Evolutionary conservation across 495 filamentous ascomycete genomes (phyloP).

Genomic region (Peziza echinospora): DNA sequence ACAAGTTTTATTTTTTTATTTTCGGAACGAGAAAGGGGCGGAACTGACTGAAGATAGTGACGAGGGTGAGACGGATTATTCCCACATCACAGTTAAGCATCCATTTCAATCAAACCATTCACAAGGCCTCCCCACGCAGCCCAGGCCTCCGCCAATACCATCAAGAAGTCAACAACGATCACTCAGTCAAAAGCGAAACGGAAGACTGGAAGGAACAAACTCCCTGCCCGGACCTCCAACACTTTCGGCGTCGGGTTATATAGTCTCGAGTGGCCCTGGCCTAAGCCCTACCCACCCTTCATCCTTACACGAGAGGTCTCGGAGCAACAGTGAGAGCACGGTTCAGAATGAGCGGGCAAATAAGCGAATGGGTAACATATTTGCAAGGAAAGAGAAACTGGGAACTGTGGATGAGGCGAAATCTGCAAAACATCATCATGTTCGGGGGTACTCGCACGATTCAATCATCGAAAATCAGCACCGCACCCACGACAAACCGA

Average conservation of each 20-base stretch:
- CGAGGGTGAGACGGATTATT: neutral
- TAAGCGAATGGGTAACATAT: slow-evolving; percentile 71
- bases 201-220: neutral
- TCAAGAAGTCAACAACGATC: slow-evolving; percentile 50
- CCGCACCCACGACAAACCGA: slow-evolving; percentile 4
- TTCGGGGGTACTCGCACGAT: slow-evolving; percentile 18
- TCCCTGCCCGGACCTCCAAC: neutral
- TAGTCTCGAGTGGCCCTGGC: neutral
- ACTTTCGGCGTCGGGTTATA: neutral
- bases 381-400: slow-evolving; percentile 49
- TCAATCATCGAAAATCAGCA: slow-evolving; percentile 11
- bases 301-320: slow-evolving; percentile 38
- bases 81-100: neutral
- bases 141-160: slow-evolving; percentile 49
- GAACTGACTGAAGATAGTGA: neutral
- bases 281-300: slow-evolving; percentile 1
- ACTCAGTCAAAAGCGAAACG: neutral
- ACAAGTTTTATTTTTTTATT: too few species aligned
- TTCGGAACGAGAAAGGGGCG: too few species aligned
- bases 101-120: slow-evolving; percentile 5
- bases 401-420: slow-evolving; percentile 46
- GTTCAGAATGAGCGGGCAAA: slow-evolving; percentile 31
- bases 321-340: slow-evolving; percentile 72
- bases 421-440: slow-evolving; percentile 10
- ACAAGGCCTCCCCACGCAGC: slow-evolving; percentile 40